Conservation (phyloP, 2,329 filamentous ascomycete genomes). For the Colletotrichum nymphaeae region DNA sequence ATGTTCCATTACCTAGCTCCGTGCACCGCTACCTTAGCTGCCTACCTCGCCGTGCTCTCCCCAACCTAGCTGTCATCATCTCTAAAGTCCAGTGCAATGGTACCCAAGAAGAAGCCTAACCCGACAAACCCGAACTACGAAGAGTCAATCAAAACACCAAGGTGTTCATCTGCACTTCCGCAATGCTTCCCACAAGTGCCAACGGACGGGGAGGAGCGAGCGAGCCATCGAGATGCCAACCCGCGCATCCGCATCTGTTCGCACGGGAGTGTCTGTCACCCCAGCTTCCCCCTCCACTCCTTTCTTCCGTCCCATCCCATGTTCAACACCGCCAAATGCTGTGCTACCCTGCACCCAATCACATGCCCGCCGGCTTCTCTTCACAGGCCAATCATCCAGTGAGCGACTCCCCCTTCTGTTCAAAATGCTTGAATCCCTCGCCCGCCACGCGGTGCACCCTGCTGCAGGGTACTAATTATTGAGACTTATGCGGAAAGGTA, state of each 20-base stretch:
- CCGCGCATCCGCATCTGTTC: slow-evolving; percentile 5
- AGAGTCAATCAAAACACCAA: neutral
- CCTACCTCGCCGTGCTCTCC: neutral
- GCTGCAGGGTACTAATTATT: neutral
- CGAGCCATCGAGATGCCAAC: neutral
- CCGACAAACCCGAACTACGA: neutral
- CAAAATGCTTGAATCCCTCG: slow-evolving; percentile 1
- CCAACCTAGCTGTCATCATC: neutral
- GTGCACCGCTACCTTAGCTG: neutral
- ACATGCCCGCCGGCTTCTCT: neutral
- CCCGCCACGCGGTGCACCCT: neutral
- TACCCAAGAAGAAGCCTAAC: neutral
- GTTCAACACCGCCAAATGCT: slow-evolving; percentile 3
- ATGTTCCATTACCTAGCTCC: neutral
- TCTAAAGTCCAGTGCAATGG: neutral
- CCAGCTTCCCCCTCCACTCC: slow-evolving; percentile 13
- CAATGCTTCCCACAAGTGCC: neutral
- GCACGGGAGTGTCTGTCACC: slow-evolving; percentile 23
- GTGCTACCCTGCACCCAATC: slow-evolving; percentile 27
- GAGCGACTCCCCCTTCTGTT: slow-evolving; percentile 16
- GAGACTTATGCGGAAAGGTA: neutral
- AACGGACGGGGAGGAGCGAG: neutral
- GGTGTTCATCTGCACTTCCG: neutral
- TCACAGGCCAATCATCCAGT: slow-evolving; percentile 8
- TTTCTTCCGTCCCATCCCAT: slow-evolving; percentile 19